Evolutionary conservation across 2,329 filamentous ascomycete genomes (phyloP), one percentile per base, ranked within the genome.

Genomic region (Aspergillus quadricinctus): DNA sequence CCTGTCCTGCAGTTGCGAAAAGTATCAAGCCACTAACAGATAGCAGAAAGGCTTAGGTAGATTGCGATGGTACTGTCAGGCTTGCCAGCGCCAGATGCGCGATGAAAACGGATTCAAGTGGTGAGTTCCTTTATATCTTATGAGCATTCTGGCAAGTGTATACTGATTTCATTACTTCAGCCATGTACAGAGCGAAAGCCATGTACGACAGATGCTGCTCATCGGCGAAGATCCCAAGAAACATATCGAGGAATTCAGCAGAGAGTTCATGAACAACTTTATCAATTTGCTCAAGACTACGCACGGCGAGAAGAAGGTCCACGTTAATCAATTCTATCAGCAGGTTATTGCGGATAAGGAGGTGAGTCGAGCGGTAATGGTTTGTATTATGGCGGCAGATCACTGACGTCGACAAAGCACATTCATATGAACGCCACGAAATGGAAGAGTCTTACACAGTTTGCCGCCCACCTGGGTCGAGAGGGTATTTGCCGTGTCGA

Each of bases 271-370:
- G 60, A 82, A 83, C 57, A 90, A 95, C 69, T 96, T 96, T 66
- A 61, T 95, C 1, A 80, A 85, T 56, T 79, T 94, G 1, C 80
- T 99, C 6, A 83, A 85, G 56, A 96, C 92, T 0, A 84, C 87
- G 0, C 94, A 99, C 67, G 91, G 92, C 60, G 92, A 96, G 75
- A 99, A 99, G 74, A 83, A 86, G 66, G 86, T 97, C 1, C 83
- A 92, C 35, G 84, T 92, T 52, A 99, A 99, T 69, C 87, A 90
- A 59, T 97, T 97, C 72, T 99, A 99, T 75, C 91, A 97, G 71
- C 88, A 92, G 69, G 94, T 96, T 67, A 97, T 97, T 64, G 82
- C 85, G 17, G 88, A 93, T 64, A 92, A 92, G 72, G 83, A 91
- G 67, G 64, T 68, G 40, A 60, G 65, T 41, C 17, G n/a, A 19